Conservation (phyloP, 805 yeast genomes). For the Candida alai region DNA sequence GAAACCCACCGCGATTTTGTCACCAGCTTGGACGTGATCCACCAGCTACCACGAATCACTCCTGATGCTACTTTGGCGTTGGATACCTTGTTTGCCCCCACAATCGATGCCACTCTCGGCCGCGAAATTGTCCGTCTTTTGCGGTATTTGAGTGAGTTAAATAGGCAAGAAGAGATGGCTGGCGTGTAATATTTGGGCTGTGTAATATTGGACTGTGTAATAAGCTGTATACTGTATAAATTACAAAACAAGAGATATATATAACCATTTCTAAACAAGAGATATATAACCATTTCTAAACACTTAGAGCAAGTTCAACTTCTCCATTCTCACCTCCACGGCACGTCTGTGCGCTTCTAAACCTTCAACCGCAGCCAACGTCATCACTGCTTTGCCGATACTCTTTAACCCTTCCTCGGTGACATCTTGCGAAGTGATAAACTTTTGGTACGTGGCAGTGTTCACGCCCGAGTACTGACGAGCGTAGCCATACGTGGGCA, state of each 20-base stretch:
- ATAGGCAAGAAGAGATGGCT: constrained; percentile 3
- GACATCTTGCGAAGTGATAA: constrained; percentile 89
- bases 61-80: constrained; percentile 35
- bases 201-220: neutral
- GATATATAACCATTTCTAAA: neutral
- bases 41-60: constrained; percentile 18
- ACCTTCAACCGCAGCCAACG: constrained; percentile 93
- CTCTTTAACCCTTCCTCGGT: constrained; percentile 78
- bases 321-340: constrained; percentile 88
- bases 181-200: neutral
- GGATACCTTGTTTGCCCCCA: constrained; percentile 32
- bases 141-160: constrained; percentile 18
- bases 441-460: constrained; percentile 92
- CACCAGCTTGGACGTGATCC: constrained; percentile 12
- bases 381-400: constrained; percentile 96
- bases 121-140: constrained; percentile 36
- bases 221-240: constrained; percentile 1
- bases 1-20: constrained; percentile 8
- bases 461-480: constrained; percentile 96
- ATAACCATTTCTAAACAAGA: constrained; percentile 2
- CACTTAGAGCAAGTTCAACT: constrained; percentile 52
- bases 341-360: constrained; percentile 97
- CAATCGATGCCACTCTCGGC: constrained; percentile 31
- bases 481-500: constrained; percentile 98
- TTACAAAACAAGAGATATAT: neutral